Base-by-base conservation (phyloP, 148 eudicot genomes). In the Rhododendron mucronatum region DNA sequence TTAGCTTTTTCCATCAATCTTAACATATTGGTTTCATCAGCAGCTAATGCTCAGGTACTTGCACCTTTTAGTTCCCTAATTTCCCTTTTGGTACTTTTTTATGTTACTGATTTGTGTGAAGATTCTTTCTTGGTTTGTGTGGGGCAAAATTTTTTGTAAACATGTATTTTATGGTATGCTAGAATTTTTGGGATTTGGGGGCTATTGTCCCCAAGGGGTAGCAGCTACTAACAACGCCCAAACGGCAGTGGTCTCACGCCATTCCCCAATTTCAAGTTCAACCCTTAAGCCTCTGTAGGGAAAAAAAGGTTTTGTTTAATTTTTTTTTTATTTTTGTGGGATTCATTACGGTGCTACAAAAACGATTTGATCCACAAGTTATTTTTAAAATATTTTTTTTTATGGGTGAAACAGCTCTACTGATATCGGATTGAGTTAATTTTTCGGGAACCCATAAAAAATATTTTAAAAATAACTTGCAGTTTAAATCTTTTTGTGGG, bases 31-130 rank as follows among this genome's bases (percentile, higher is more conserved):
- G 91, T 95, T 84, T 95, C 98, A 86, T 94, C 98, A 23, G 98
- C 93, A 67, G 98, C 97, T 55, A 96, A 95, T 93, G 96, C 96
- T 88, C 98, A 94, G 88, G 98, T 95, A 92, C 88, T 69, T 84
- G 5, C 30, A 51, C 47, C 33, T 26, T 10, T 82, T 75, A 14
- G 41, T 65, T 28, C n/a, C 1, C 45, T 78, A 5, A 26, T 85
- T 39, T 26, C 5, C 45, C 35, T 45, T 12, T 4, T 77, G 7
- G 12, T 26, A 10, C 33, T 80, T 1, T 39, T 80, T 80, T 50
- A 51, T 78, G 21, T 53, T 50, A n/a, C 13, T 80, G 28, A 21
- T 12, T 18, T 51, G 48, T 16, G 1, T 16, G 3, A 10, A 18
- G 82, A 45, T 26, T 67, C 13, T 67, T 39, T 28, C 13, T 45